A percentile compares a stretch with the other conserved stretches of the same genome.
phyloP scores from a whole-genome alignment of 2,329 filamentous ascomycete genomes.

The Fusarium clavum region DNA sequence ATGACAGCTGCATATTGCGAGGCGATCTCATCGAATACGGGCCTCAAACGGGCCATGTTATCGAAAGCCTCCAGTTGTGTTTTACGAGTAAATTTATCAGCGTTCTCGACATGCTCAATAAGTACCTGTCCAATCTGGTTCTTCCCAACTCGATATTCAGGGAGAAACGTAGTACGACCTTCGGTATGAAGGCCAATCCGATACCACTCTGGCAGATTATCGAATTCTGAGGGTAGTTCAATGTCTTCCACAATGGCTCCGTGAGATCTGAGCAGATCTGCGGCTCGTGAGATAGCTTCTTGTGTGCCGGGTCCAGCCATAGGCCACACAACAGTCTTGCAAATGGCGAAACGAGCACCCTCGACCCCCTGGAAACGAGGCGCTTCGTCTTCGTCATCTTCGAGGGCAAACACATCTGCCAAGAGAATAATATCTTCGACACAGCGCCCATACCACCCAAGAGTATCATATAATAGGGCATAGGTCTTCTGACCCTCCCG shows the following conservation, averaged over 20 bases:
- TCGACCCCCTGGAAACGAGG: slow-evolving; percentile 53
- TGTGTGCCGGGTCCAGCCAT: slow-evolving; percentile 60
- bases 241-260: slow-evolving; percentile 70
- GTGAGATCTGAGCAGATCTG: slow-evolving; percentile 54
- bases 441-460: slow-evolving; percentile 70
- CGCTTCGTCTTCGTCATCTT: slow-evolving; percentile 59
- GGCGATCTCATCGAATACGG: slow-evolving; percentile 66
- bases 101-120: slow-evolving; percentile 65
- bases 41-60: slow-evolving; percentile 63
- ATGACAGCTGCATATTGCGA: slow-evolving; percentile 66
- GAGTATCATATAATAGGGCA: slow-evolving; percentile 70
- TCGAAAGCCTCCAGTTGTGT: slow-evolving; percentile 66
- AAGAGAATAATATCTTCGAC: slow-evolving; percentile 70
- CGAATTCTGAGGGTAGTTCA: slow-evolving; percentile 63
- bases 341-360: slow-evolving; percentile 66
- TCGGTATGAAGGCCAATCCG: slow-evolving; percentile 63
- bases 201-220: slow-evolving; percentile 65
- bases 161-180: slow-evolving; percentile 64
- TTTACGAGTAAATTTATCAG: slow-evolving; percentile 56
- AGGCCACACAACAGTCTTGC: slow-evolving; percentile 66
- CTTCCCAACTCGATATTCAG: slow-evolving; percentile 64
- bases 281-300: slow-evolving; percentile 57
- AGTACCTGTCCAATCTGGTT: slow-evolving; percentile 61
- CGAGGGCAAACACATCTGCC: slow-evolving; percentile 64
- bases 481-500: slow-evolving; percentile 72